These are phyloP conservation scores for Colletotrichum orchidophilum DNA, from an alignment of 2,329 filamentous ascomycete species.

Conservation along the genomic window DNA sequence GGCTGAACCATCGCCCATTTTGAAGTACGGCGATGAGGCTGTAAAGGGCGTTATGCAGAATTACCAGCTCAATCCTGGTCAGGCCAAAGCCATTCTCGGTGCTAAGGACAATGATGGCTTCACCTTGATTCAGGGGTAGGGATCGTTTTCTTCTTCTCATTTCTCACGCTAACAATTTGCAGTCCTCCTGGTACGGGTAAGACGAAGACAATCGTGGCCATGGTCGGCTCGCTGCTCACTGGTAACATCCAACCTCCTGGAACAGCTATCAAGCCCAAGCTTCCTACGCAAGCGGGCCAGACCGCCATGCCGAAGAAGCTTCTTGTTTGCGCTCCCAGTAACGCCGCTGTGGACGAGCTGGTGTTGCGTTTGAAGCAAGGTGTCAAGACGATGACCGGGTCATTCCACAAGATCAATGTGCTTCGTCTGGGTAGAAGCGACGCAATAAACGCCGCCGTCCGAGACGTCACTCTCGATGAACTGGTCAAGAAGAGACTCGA, in stretches of 20 bases:
- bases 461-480: conserved; percentile 93
- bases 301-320: conserved; percentile 76
- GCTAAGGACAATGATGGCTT: conserved; percentile 97
- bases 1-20: conserved; percentile 88
- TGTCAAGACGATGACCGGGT: conserved; percentile 79
- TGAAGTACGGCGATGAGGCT: conserved; percentile 80
- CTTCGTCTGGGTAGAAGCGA: conserved; percentile 91
- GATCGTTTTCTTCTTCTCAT: neutral
- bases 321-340: conserved; percentile 96
- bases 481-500: conserved; percentile 81
- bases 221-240: conserved; percentile 87
- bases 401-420: conserved; percentile 81
- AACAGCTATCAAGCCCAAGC: conserved; percentile 44
- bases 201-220: conserved; percentile 96
- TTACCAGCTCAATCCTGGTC: conserved; percentile 87
- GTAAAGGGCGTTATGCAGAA: conserved; percentile 75
- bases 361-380: conserved; percentile 92
- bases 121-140: conserved; percentile 89
- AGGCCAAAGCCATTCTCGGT: conserved; percentile 90
- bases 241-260: conserved; percentile 56
- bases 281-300: conserved; percentile 44
- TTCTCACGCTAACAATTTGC: conserved; percentile 42
- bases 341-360: conserved; percentile 95
- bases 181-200: conserved; percentile 96
- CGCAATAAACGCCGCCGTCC: conserved; percentile 88